Base-by-base conservation (phyloP, 225 moss, liverwort and hornwort genomes). In the Physcomitrellopsis africana region DNA sequence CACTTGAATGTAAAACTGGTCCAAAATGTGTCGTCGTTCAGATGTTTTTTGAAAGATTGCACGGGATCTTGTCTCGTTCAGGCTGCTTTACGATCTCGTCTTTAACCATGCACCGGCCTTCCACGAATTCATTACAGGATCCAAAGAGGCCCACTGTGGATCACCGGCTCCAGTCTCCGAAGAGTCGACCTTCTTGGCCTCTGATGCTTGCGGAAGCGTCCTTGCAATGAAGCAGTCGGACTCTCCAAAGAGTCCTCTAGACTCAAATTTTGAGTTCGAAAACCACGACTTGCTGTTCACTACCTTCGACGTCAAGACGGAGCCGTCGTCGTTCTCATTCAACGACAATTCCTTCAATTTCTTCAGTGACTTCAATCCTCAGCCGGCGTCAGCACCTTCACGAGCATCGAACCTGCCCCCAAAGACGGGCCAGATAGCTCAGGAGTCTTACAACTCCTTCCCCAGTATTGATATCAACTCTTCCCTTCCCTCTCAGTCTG, bases 161-260 rank as follows among this genome's bases (percentile, higher is more conserved):
- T 88, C 88, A 9, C 88, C 88, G 32, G 32, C 5, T 78, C 88
- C 18, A 88, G 81, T 37, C 10, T 88, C 88, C 16, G 88, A 85
- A 6, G 85, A 81, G 1, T 88, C 88, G 0, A 76, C 63, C 9
- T 85, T 88, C 20, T 67, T 82, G 49, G 69, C 73, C 45, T 84
- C 81, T 20, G 79, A 83, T 18, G 61, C 70, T 3, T 70, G 80
- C 45, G 76, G 46, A 10, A 83, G 65, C 23, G 82, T 82, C 17
- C 53, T 20, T 13, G 51, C 56, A 18, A 65, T 24, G 58, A 85
- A 81, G 70, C 80, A 85, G 60, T 85, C 81, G n/a, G 72, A 82
- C 37, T 88, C 88, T 22, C 88, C 88, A 29, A 49, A 82, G 58
- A 85, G 85, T 77, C 88, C 85, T 18, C 57, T 88, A 23, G 32